A percentile compares a stretch with the other conserved stretches of the same genome.
Evolutionary conservation across 176 grass and related monocot genomes (phyloP).

Genomic region (Saccharum spontaneum): DNA sequence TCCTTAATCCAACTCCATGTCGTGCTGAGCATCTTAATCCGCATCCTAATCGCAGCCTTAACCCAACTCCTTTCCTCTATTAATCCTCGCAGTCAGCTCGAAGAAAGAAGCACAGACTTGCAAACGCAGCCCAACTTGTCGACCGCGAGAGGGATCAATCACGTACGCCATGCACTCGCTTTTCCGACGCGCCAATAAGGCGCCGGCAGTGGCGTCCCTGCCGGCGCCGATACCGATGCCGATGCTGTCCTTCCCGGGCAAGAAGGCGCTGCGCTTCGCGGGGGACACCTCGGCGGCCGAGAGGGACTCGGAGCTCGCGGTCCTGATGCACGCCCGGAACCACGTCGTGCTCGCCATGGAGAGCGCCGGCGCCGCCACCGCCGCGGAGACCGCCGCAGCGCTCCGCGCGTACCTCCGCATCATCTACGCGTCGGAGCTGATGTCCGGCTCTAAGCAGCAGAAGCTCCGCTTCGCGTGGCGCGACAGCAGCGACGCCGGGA

Average conservation of each 20-base stretch:
- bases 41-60: no score
- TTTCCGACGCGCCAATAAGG: not conserved
- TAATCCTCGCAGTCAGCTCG: not conserved
- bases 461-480: constrained; percentile 53
- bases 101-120: not conserved
- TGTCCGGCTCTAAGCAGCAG: not conserved
- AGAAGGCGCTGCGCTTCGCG: constrained; percentile 34
- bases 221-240: constrained; percentile 37
- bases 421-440: constrained; percentile 25
- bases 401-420: constrained; percentile 49
- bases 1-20: constrained; percentile 13
- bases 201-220: not conserved
- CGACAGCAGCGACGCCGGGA: constrained; percentile 9
- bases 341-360: constrained; percentile 28
- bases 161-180: constrained; percentile 14
- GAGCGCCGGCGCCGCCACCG: not conserved
- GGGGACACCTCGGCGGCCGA: constrained; percentile 10
- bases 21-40: not conserved
- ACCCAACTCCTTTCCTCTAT: not conserved
- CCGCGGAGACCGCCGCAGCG: constrained; percentile 9
- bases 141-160: not conserved
- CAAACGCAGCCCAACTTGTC: no score
- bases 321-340: constrained; percentile 1
- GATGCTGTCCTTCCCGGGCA: constrained; percentile 64
- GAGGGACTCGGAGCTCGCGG: constrained; percentile 39